These are phyloP conservation scores for Phytophthora pisi DNA, from an alignment of 352 stramenopile species.

Conservation along the genomic window DNA sequence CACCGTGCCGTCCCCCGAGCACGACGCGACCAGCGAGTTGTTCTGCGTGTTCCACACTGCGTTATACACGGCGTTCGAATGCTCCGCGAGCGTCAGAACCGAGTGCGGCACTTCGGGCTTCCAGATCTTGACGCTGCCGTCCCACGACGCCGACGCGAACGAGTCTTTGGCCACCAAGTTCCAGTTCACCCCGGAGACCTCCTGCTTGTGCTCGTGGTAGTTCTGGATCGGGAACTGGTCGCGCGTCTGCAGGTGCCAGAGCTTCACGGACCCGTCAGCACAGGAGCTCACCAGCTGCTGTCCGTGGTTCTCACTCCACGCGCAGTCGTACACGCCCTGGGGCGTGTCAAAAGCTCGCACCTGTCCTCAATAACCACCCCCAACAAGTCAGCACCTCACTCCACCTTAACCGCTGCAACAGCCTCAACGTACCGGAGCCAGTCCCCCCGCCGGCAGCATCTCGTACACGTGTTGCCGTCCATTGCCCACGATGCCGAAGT, in stretches of 20 bases:
- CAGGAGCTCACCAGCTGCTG: slow-evolving; percentile 89
- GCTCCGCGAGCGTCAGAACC: slow-evolving; percentile 76
- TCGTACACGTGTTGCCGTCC: slow-evolving; percentile 87
- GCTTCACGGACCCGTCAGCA: slow-evolving; percentile 87
- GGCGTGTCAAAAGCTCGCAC: slow-evolving; percentile 89
- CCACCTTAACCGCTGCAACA: neutral
- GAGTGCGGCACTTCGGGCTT: slow-evolving; percentile 73
- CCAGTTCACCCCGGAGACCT: slow-evolving; percentile 91
- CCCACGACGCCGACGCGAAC: slow-evolving; percentile 90
- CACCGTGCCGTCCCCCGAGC: slow-evolving; percentile 73
- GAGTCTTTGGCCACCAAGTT: slow-evolving; percentile 88
- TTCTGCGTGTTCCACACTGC: slow-evolving; percentile 87
- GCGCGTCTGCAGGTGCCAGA: slow-evolving; percentile 89
- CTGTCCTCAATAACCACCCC: slow-evolving; percentile 30
- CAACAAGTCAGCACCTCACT: neutral
- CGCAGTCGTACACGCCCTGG: slow-evolving; percentile 90
- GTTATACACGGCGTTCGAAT: slow-evolving; percentile 84
- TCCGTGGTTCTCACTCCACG: slow-evolving; percentile 89
- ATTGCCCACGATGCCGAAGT: slow-evolving; percentile 94
- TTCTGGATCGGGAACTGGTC: slow-evolving; percentile 90
- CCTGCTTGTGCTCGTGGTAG: slow-evolving; percentile 87
- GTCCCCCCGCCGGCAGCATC: slow-evolving; percentile 63
- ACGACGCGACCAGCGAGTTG: slow-evolving; percentile 69
- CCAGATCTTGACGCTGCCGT: slow-evolving; percentile 90
- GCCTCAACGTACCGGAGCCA: slow-evolving; percentile 51